Conservation (phyloP, 345 rosid genomes). For the Cardamine chenopodiifolia region DNA sequence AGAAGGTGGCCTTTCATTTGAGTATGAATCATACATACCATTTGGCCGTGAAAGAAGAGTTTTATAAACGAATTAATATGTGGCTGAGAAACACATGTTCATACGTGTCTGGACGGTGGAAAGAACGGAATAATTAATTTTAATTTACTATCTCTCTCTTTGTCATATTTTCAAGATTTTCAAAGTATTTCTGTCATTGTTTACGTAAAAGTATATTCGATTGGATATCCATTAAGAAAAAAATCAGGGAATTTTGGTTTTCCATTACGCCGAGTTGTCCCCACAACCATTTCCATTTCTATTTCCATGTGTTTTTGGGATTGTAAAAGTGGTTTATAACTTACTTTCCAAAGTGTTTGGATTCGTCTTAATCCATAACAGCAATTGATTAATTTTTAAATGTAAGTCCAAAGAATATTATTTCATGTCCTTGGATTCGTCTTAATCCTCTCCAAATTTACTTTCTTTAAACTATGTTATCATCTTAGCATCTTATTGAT, state of each 20-base stretch:
- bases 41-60: not conserved
- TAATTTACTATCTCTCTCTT: not conserved
- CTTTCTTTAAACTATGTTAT: not conserved
- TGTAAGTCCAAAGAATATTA: not conserved
- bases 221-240: constrained; percentile 38
- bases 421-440: not conserved
- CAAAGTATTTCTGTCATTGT: constrained; percentile 2
- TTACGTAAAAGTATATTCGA: constrained; percentile 26
- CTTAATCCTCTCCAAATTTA: not conserved
- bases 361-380: not conserved
- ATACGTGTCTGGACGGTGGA: constrained; percentile 11
- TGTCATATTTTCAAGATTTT: constrained; percentile 4
- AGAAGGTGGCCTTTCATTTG: too few species aligned
- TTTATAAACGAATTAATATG: constrained; percentile 1
- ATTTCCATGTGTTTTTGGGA: constrained; percentile 21
- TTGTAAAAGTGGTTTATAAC: not conserved
- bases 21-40: not conserved
- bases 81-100: constrained; percentile 19
- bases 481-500: not conserved
- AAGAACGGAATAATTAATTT: not conserved
- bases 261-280: constrained; percentile 34
- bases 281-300: constrained; percentile 16
- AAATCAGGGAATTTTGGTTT: constrained; percentile 31
- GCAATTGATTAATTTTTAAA: not conserved
- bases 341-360: constrained; percentile 13